Conservation (phyloP, 495 filamentous ascomycete species). For the Aspergillus sparsus region DNA sequence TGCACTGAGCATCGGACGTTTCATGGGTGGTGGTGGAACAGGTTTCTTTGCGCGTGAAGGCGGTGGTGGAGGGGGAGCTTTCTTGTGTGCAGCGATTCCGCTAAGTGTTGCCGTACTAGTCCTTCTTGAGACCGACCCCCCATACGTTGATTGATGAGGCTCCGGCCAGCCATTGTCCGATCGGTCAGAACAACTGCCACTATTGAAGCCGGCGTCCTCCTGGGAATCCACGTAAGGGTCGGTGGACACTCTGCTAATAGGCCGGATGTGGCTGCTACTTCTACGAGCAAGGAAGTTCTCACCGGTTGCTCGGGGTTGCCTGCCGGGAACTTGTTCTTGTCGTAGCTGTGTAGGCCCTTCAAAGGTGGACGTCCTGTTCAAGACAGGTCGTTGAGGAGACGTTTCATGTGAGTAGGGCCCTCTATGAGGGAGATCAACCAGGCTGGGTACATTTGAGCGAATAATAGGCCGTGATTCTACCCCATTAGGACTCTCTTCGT, state of each 20-base stretch:
- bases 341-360: slow-evolving; percentile 58
- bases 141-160: slow-evolving; percentile 64
- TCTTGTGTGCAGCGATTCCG: slow-evolving; percentile 52
- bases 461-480: slow-evolving; percentile 61
- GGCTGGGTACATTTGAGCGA: slow-evolving; percentile 51
- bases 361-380: slow-evolving; percentile 54
- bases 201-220: slow-evolving; percentile 57
- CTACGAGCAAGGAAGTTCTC: slow-evolving; percentile 52
- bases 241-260: slow-evolving; percentile 40
- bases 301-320: slow-evolving; percentile 58
- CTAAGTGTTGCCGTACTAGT: slow-evolving; percentile 53
- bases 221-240: slow-evolving; percentile 66
- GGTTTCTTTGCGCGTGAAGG: slow-evolving; percentile 78
- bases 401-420: slow-evolving; percentile 29
- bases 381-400: slow-evolving; percentile 40
- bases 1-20: slow-evolving; percentile 43
- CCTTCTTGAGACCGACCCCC: slow-evolving; percentile 58
- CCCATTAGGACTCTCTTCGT: slow-evolving; percentile 53
- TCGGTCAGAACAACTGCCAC: slow-evolving; percentile 61
- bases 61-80: slow-evolving; percentile 77
- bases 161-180: slow-evolving; percentile 53
- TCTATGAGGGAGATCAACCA: slow-evolving; percentile 39
- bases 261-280: slow-evolving; percentile 46
- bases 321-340: slow-evolving; percentile 48
- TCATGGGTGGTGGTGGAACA: slow-evolving; percentile 61